Conservation (phyloP, 352 stramenopile genomes). For the Globisporangium cederbergense region DNA sequence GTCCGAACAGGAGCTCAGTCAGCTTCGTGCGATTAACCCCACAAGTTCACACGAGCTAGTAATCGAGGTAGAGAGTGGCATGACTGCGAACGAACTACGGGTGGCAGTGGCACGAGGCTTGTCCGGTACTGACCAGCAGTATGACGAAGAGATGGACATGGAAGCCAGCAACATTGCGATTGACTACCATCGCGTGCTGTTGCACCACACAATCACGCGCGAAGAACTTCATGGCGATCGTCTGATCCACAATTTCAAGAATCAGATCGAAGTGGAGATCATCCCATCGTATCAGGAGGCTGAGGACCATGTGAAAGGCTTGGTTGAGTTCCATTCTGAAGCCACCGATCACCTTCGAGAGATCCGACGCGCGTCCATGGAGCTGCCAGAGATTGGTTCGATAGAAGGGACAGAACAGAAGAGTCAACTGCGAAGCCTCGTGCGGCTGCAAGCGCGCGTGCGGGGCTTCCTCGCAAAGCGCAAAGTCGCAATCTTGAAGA, state of each 20-base stretch:
- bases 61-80: constrained; percentile 38
- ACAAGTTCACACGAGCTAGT: constrained; percentile 17
- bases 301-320: constrained; percentile 27
- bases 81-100: constrained; percentile 63
- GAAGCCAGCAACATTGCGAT: neutral
- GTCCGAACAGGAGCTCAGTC: constrained; percentile 26
- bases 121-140: constrained; percentile 8
- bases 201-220: constrained; percentile 25
- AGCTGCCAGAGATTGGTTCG: neutral
- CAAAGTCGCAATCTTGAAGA: constrained; percentile 32
- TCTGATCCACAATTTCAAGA: constrained; percentile 21
- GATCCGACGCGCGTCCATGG: constrained; percentile 29
- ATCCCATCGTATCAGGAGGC: constrained; percentile 28
- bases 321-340: constrained; percentile 35
- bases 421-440: constrained; percentile 18
- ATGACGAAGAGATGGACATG: neutral
- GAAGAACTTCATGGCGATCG: constrained; percentile 28
- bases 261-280: constrained; percentile 39
- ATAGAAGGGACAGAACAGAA: neutral
- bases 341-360: constrained; percentile 25
- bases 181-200: constrained; percentile 37
- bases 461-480: constrained; percentile 46
- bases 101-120: constrained; percentile 40
- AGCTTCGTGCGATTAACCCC: constrained; percentile 14
- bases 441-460: constrained; percentile 41